phyloP scores from a whole-genome alignment of 371 early-diverging fungal species.

The Lichtheimia ornata region DNA sequence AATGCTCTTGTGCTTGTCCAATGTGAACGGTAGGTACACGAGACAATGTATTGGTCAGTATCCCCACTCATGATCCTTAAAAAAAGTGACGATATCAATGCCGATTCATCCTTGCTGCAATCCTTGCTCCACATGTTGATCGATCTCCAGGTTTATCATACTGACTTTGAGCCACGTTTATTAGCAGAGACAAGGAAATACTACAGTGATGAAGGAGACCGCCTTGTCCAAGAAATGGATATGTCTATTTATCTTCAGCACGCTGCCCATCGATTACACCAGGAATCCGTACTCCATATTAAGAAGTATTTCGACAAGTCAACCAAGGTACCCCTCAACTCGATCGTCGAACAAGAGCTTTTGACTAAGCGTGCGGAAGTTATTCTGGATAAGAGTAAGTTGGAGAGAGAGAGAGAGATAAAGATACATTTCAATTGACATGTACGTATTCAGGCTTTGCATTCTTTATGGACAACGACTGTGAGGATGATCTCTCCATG shows the following conservation, averaged over 20 bases:
- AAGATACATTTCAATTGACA: neutral
- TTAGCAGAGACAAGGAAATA: constrained; percentile 65
- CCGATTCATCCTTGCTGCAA: constrained; percentile 56
- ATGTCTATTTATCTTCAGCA: constrained; percentile 72
- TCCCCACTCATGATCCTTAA: neutral
- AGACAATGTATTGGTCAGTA: neutral
- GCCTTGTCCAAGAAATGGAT: constrained; percentile 49
- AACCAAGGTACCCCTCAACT: constrained; percentile 63
- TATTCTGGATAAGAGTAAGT: constrained; percentile 67
- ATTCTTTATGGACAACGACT: constrained; percentile 61
- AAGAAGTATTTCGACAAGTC: constrained; percentile 78
- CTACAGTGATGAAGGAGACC: constrained; percentile 72
- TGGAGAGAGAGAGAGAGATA: neutral
- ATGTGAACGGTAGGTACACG: constrained; percentile 50
- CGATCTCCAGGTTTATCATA: constrained; percentile 76
- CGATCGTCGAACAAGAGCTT: constrained; percentile 69
- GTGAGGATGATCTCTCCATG: constrained; percentile 60
- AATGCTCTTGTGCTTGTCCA: constrained; percentile 59
- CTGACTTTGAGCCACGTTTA: constrained; percentile 70
- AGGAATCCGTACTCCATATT: constrained; percentile 64
- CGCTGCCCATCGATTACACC: constrained; percentile 68
- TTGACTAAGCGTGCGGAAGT: constrained; percentile 63
- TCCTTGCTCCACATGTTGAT: constrained; percentile 75
- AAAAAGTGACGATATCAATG: constrained; percentile 42
- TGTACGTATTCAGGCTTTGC: constrained; percentile 48